These are phyloP conservation scores for Phtheirospermum japonicum DNA, from an alignment of 257 asterid genomes.

Conservation along the genomic window DNA sequence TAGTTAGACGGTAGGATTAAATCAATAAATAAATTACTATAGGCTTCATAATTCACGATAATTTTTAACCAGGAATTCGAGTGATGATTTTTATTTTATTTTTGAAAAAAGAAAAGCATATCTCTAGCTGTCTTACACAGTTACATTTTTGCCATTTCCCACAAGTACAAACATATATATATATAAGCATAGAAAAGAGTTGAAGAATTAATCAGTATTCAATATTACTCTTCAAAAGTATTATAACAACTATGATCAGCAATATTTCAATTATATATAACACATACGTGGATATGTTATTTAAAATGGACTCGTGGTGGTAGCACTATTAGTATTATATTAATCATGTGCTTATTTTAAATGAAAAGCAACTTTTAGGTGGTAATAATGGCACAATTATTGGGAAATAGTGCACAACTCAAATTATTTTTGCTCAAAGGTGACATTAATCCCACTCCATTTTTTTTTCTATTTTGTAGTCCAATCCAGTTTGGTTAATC, in stretches of 20 bases:
- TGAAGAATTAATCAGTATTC: no score
- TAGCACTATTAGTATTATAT: slow-evolving; percentile 23
- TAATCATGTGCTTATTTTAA: slow-evolving; percentile 24
- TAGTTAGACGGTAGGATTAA: neutral
- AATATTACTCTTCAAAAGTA: no score
- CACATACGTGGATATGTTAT: neutral
- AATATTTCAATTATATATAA: no score
- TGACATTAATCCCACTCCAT: slow-evolving; percentile 70
- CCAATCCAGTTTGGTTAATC: slow-evolving; percentile 45
- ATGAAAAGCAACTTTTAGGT: slow-evolving; percentile 52
- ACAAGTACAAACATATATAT: no score
- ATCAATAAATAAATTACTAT: neutral
- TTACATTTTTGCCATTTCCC: no score
- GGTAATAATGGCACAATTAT: slow-evolving; percentile 86
- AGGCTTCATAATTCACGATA: no score
- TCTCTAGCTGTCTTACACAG: no score
- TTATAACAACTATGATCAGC: no score
- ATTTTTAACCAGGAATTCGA: no score
- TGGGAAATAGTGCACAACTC: slow-evolving; percentile 49
- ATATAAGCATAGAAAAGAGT: no score
- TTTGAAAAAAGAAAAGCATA: no score
- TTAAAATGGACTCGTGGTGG: slow-evolving; percentile 4
- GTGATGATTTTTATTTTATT: no score
- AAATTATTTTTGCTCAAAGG: slow-evolving; percentile 30
- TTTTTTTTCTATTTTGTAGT: slow-evolving; percentile 35